Base-by-base conservation (phyloP, 768 basidiomycete species). In the Pisolithus marmoratus region DNA sequence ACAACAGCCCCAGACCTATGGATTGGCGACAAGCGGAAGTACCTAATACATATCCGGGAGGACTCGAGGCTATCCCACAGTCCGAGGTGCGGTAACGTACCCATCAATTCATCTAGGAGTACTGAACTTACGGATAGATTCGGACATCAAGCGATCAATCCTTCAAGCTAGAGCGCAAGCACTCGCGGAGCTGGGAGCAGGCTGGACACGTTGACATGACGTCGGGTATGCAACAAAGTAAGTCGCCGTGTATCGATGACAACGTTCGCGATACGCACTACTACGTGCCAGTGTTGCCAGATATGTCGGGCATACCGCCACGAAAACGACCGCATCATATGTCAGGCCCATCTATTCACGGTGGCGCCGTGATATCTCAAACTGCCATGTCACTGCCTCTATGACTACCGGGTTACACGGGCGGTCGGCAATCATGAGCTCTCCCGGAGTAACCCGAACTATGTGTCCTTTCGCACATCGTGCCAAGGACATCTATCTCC, bases 271-370 rank as follows among this genome's bases (percentile, higher is more conserved):
- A 52, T 46, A 48, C 58, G 42, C 58, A 51, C 40, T 44, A 36
- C 53, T 44, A 36, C 53, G 27, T 24, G 36, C 22, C 22, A 66
- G 66, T 66, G 24, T 50, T 70, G 45, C 72, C 81, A 69, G 80
- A 82, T 56, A 71, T 82, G 56, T 65, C 78, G 53, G 72, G 71
- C 38, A 61, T 82, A 43, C 81, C 83, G 17, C 63, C 71, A 20
- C 75, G 84, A 61, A 85, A 85, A 68, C 79, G 84, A 50, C 69
- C 77, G 20, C 84, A 85, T 65, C 82, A 84, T 63, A 78, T 84
- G 74, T 80, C 83, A 68, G 72, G 83, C 63, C 66, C 63, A 72
- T 81, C 58, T 65, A 79, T 72, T 49, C 68, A 72, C 61, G 75
- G 71, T 54, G 70, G 76, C 46, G 72, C 80, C 43, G 58, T 84